A percentile compares a stretch with the other conserved stretches of the same genome.
phyloP scores from a whole-genome alignment of 352 stramenopile species.

The Poterioochromonas sp. region DNA sequence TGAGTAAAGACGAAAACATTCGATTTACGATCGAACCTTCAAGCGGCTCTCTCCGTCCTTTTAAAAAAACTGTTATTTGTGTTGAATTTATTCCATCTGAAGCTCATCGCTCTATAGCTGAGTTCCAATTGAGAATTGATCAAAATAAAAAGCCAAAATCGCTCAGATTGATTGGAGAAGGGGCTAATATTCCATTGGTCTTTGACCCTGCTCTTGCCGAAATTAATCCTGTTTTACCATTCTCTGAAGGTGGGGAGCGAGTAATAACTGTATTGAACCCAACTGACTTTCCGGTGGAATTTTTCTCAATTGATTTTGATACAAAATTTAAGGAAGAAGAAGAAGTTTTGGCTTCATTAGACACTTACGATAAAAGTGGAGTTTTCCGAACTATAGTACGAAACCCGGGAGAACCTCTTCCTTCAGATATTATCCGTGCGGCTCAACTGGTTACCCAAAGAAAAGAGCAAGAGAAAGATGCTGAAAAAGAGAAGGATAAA shows the following conservation, averaged over 20 bases:
- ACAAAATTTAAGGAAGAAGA: constrained; percentile 68
- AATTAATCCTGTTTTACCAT: constrained; percentile 73
- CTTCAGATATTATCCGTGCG: constrained; percentile 49
- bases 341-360: constrained; percentile 55
- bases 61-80: constrained; percentile 66
- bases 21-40: constrained; percentile 68
- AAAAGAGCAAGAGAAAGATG: not conserved
- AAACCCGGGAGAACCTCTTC: constrained; percentile 54
- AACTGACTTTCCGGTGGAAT: constrained; percentile 71
- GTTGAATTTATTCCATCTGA: constrained; percentile 68
- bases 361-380: constrained; percentile 57
- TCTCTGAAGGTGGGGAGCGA: constrained; percentile 36
- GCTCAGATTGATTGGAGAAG: constrained; percentile 64
- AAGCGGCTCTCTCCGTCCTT: constrained; percentile 60
- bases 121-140: constrained; percentile 71
- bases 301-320: constrained; percentile 81
- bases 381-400: constrained; percentile 62
- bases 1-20: constrained; percentile 63
- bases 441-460: not conserved
- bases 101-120: constrained; percentile 43
- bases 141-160: constrained; percentile 64
- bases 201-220: constrained; percentile 69
- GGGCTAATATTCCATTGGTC: constrained; percentile 59
- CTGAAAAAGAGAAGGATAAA: constrained; percentile 25
- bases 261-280: constrained; percentile 71